A percentile compares a stretch with the other conserved stretches of the same genome.
Evolutionary conservation across 306 rosid genomes (phyloP).

Genomic region (Inga oerstediana): DNA sequence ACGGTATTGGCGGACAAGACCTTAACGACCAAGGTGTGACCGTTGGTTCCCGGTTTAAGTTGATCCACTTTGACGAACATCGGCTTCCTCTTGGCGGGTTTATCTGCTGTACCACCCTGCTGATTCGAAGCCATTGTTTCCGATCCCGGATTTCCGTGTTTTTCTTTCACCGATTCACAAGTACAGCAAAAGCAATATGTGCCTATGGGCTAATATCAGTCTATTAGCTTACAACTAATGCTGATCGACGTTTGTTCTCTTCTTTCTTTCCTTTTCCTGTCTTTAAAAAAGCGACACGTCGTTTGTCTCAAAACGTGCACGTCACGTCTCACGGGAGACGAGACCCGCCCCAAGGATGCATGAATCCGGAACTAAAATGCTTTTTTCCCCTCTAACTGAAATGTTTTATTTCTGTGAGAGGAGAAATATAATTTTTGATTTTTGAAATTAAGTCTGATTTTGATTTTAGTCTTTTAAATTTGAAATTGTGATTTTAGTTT

Average conservation of each 20-base stretch:
- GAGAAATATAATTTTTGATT: no score
- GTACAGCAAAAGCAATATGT: neutral
- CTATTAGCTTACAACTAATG: neutral
- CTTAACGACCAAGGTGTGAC: conserved; percentile 78
- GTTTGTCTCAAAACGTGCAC: conserved; percentile 1
- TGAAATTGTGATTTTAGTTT: no score
- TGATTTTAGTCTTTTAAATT: no score
- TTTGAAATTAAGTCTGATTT: no score
- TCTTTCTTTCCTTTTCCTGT: neutral
- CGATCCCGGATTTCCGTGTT: conserved; percentile 22
- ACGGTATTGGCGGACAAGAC: conserved; percentile 64
- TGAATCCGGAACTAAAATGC: no score
- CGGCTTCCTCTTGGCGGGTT: conserved; percentile 66
- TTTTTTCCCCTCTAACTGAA: no score
- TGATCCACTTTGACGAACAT: conserved; percentile 77
- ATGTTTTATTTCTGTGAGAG: no score
- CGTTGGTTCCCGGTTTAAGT: conserved; percentile 77
- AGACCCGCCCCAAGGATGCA: no score
- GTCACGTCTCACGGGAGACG: neutral
- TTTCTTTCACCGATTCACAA: neutral
- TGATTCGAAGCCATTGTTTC: conserved; percentile 43
- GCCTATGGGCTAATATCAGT: neutral
- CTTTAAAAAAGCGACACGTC: conserved; percentile 17
- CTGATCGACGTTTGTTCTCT: neutral
- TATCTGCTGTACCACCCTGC: conserved; percentile 4